Evolutionary conservation across 106 monocot species (phyloP).

Genomic region (Dendrobium officinale): DNA sequence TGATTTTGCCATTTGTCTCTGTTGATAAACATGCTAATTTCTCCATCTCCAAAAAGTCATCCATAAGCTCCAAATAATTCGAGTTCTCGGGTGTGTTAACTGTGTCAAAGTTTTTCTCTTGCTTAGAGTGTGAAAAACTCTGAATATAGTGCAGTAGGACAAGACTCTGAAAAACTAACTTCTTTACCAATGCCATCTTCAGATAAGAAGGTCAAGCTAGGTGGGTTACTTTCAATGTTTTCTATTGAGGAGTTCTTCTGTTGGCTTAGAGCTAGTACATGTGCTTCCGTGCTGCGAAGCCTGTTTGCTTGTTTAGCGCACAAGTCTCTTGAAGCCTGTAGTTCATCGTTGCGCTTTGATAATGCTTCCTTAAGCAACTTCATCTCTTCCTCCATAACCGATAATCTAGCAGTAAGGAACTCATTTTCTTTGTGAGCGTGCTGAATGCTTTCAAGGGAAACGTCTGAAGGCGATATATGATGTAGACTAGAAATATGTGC

Average conservation of each 20-base stretch:
- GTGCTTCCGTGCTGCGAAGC: conserved; percentile 56
- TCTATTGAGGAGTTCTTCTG: conserved; percentile 32
- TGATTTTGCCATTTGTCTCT: conserved; percentile 20
- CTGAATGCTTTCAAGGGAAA: conserved; percentile 49
- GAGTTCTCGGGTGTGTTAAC: not conserved
- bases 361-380: conserved; percentile 88
- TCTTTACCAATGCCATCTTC: conserved; percentile 78
- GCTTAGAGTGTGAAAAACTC: conserved; percentile 51
- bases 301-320: conserved; percentile 59
- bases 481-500: conserved; percentile 20
- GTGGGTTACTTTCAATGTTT: conserved; percentile 45
- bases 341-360: conserved; percentile 68
- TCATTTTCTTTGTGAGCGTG: conserved; percentile 77
- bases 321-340: conserved; percentile 67
- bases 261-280: conserved; percentile 28
- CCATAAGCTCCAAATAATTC: conserved; percentile 31
- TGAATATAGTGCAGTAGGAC: conserved; percentile 40
- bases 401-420: conserved; percentile 54
- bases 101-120: conserved; percentile 6
- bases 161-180: conserved; percentile 62
- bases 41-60: conserved; percentile 65
- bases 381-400: conserved; percentile 78
- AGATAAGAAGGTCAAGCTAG: conserved; percentile 72
- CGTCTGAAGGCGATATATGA: conserved; percentile 17
- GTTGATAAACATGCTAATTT: conserved; percentile 34